Base-by-base conservation (phyloP, 768 basidiomycete species). In the Tephrocybe sp. region DNA sequence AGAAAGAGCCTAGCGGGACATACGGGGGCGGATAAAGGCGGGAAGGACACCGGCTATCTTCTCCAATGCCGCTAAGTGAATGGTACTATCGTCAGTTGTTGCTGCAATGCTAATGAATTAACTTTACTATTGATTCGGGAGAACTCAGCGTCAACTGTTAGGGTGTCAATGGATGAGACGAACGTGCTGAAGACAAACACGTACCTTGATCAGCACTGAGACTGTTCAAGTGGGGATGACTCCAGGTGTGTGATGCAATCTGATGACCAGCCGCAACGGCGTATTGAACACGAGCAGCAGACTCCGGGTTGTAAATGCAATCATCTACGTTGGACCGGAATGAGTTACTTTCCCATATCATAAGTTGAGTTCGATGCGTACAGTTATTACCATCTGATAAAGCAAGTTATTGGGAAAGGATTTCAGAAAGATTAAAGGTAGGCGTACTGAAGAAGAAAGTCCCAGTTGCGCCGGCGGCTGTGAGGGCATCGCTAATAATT, bases 221-320 rank as follows among this genome's bases (percentile, higher is more conserved):
- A 2, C 52, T 66, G 7, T 64, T 63, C 1, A 78, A 60, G 50
- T 76, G 63, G 9, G 55, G 51, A 50, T 79, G 77, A 12, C 59
- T 52, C 77, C 77, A 79, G 16, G 76, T 77, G 54, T 79, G 77
- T n/a, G 76, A 76, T 4, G 64, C 75, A 40, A 78, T 56, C 57
- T 73, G 69, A 51, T 77, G 75, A 4, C 76, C 76, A 16, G 64
- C 59, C 16, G 64, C 58, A 52, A 67, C 71, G 1, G 67, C 72
- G 47, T 72, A 68, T 47, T 66, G 69, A 44, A 72, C 45, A 28
- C 61, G 50, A 25, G 63, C 52, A 5, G 61, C 54, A 7, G 56
- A 55, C 16, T 58, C 60, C 8, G 47, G 49, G 48, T 63, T 54
- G 57, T 74, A 77, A 26, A 77, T 75, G 56, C 74, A 76, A 18